phyloP scores from a whole-genome alignment of 108 stramenopile species.

The Nannochloropsis salina region DNA sequence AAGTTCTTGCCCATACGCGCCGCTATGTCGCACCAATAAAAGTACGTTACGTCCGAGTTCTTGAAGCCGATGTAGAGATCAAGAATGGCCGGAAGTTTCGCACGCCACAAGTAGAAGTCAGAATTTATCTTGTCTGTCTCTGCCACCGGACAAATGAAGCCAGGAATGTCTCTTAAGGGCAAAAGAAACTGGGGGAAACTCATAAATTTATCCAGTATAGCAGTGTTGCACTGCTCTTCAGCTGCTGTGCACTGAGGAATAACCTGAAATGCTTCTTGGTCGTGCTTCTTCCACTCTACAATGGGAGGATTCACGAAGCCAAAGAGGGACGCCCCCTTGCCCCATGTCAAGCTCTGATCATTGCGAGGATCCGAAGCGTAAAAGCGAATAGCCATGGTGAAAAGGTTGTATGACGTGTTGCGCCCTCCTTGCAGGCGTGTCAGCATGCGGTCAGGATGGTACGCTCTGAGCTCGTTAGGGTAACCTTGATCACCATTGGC shows the following conservation, averaged over 20 bases:
- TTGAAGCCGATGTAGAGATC: constrained; percentile 12
- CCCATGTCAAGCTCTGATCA: neutral
- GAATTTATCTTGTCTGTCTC: neutral
- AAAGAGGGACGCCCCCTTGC: neutral
- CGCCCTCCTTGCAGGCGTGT: neutral
- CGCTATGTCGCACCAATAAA: neutral
- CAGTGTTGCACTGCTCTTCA: neutral
- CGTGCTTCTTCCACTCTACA: neutral
- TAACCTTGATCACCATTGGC: constrained; percentile 4
- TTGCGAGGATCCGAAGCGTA: neutral
- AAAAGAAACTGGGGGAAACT: constrained; percentile 3
- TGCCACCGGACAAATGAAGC: constrained; percentile 3
- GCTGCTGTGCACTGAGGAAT: constrained; percentile 11
- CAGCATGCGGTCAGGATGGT: neutral
- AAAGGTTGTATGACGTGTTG: neutral
- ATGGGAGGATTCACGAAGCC: neutral
- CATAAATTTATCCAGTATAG: neutral
- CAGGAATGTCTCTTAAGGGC: constrained; percentile 3
- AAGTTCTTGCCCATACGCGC: neutral
- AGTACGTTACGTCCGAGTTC: neutral
- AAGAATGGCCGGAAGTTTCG: neutral
- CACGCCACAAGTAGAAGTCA: constrained; percentile 14
- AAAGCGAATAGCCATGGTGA: constrained; percentile 7
- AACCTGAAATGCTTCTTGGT: neutral
- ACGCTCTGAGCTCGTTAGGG: neutral